phyloP scores from a whole-genome alignment of 2,329 filamentous ascomycete species.

The Leptographium galeiforme region DNA sequence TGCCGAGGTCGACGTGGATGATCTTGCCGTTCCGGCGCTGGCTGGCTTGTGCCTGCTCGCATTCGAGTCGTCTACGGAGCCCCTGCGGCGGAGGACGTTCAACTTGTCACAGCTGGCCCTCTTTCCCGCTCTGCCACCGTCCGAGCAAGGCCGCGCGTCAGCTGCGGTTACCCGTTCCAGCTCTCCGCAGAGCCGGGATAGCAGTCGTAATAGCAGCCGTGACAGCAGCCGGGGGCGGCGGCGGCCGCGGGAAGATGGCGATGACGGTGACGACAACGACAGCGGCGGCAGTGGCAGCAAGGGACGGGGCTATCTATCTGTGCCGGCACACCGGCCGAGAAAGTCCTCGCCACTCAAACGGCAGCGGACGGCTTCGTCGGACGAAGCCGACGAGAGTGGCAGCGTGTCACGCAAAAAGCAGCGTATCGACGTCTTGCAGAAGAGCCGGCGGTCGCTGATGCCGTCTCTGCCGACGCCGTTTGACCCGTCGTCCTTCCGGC shows the following conservation, averaged over 20 bases:
- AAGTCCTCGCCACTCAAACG: conserved; percentile 1
- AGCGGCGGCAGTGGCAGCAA: background rate
- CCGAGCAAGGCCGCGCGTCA: background rate
- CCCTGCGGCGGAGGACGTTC: background rate
- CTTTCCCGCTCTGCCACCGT: background rate
- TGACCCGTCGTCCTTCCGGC: conserved; percentile 5
- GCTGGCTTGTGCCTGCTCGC: conserved; percentile 1
- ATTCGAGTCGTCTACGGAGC: background rate
- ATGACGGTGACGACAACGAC: background rate
- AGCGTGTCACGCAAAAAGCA: background rate
- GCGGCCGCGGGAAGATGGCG: background rate
- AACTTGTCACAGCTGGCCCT: conserved; percentile 1
- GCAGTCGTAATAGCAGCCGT: background rate
- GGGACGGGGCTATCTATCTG: background rate
- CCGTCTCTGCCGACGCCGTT: background rate
- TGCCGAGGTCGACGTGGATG: background rate
- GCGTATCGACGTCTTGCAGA: background rate
- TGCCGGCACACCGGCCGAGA: background rate
- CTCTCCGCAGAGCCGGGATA: background rate
- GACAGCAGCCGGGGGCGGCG: background rate
- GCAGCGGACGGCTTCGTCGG: background rate
- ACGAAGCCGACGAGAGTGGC: background rate
- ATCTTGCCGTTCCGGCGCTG: background rate
- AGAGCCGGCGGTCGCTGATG: background rate
- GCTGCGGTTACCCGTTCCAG: background rate